A percentile compares a stretch with the other conserved stretches of the same genome.
Evolutionary conservation across 345 rosid species (phyloP).

Genomic region (Barbarea vulgaris): DNA sequence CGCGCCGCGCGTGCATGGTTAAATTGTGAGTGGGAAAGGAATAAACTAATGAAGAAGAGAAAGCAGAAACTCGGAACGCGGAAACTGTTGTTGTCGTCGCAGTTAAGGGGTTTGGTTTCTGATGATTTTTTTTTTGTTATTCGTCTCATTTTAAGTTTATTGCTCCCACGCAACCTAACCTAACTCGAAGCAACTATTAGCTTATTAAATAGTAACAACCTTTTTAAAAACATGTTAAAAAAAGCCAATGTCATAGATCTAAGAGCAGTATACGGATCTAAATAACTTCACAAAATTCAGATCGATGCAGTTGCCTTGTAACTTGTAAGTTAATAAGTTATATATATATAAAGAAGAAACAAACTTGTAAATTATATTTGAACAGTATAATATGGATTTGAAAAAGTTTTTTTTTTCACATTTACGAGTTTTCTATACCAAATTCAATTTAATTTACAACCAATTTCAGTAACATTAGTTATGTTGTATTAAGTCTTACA

Average conservation of each 20-base stretch:
- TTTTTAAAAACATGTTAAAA: neutral
- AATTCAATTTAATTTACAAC: neutral
- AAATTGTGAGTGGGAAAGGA: conserved; percentile 15
- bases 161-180: neutral
- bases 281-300: neutral
- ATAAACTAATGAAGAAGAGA: conserved; percentile 18
- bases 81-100: conserved; percentile 31
- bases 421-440: neutral
- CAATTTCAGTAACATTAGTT: neutral
- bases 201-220: too few species aligned
- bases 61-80: conserved; percentile 28
- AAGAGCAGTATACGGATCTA: conserved; percentile 8
- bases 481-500: neutral
- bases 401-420: neutral
- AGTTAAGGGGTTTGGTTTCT: conserved; percentile 30
- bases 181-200: neutral
- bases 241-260: neutral
- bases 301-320: neutral
- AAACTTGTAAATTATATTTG: neutral
- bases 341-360: too few species aligned
- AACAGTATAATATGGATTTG: neutral
- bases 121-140: neutral
- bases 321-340: too few species aligned
- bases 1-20: conserved; percentile 17
- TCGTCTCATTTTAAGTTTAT: neutral